A percentile compares a stretch with the other conserved stretches of the same genome.
Conservation (phyloP, 176 grass and related monocot genomes). For the Carex myosuroides region DNA sequence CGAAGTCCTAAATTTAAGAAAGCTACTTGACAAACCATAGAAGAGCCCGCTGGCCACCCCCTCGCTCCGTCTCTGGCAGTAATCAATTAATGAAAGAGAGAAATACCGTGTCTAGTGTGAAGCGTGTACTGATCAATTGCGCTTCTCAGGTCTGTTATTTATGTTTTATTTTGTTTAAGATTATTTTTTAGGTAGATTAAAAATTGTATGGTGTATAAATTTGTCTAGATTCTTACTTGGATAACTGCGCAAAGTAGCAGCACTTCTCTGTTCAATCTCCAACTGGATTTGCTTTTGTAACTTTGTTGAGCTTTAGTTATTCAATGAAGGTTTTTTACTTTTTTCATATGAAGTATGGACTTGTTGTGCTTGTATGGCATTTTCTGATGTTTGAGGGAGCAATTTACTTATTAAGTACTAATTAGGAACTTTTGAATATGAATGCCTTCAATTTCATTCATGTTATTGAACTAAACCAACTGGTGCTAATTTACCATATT, state of each 20-base stretch:
- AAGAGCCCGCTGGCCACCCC: background rate
- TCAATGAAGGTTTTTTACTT: background rate
- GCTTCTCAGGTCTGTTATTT: constrained; percentile 37
- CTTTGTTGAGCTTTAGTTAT: background rate
- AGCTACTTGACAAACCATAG: background rate
- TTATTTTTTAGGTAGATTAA: background rate
- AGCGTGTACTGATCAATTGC: constrained; percentile 42
- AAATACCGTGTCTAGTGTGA: constrained; percentile 28
- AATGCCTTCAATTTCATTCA: background rate
- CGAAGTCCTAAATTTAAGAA: background rate
- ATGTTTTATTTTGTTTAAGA: background rate
- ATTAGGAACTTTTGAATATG: background rate
- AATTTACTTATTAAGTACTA: background rate
- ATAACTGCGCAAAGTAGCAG: background rate
- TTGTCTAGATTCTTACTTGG: background rate
- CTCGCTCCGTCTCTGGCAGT: background rate
- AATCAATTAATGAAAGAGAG: constrained; percentile 42
- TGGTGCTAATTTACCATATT: constrained; percentile 5
- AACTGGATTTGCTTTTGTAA: background rate
- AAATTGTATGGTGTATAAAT: background rate
- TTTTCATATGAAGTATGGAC: background rate
- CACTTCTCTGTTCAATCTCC: background rate
- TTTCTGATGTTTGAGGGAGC: background rate
- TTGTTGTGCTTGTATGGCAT: background rate
- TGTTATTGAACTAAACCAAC: background rate